Evolutionary conservation across 2,329 filamentous ascomycete species (phyloP), one percentile per base, ranked within the genome.

Genomic region (Arthrinium puccinioides): DNA sequence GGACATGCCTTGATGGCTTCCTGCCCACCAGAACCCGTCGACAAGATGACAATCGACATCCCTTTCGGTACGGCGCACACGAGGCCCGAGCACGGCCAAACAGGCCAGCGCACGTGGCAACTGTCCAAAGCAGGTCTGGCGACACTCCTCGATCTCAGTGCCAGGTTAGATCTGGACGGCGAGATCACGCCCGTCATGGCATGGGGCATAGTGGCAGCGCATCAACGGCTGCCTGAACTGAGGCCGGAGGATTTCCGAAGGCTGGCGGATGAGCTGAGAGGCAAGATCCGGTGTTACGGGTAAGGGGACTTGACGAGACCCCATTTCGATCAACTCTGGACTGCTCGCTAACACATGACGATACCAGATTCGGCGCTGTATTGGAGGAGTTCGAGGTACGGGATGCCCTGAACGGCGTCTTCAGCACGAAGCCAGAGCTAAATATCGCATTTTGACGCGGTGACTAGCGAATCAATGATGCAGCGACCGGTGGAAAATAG

Each of bases 131-230:
- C 74, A 25, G 87, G 92, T 52, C 71, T 98, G 34, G 68, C 81
- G 36, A 94, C 84, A 37, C 69, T 97, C 37, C 74, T 96, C 42
- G 84, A 94, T 54, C 72, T 96, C 38, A 95, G 87, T 63, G 76
- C 81, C 49, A 79, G 82, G 50, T 71, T 96, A 19, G 82, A 92
- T 49, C 76, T 92, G 3, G 86, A 92, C 43, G 87, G 87, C 36
- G 87, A 94, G 62, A 86, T 97, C 52, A 97, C 90, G 14, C 92
- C 92, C 0, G 85, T 96, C 47, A 94, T 94, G 87, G 89, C 89
- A 1, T 90, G 92, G 79, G 84, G 87, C 34, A 84, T 86, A 63
- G 73, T 97, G 34, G 67, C 87, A 44, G 73, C 70, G 31, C 82
- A 92, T 59, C 76, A 83, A 25, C 70, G 82, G 44, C 79, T 89